Percentiles rank a stretch among this genome's conserved stretches.
These are phyloP conservation scores for Gamarada debralockiae DNA, from an alignment of 495 filamentous ascomycete species.

Conservation along the genomic window DNA sequence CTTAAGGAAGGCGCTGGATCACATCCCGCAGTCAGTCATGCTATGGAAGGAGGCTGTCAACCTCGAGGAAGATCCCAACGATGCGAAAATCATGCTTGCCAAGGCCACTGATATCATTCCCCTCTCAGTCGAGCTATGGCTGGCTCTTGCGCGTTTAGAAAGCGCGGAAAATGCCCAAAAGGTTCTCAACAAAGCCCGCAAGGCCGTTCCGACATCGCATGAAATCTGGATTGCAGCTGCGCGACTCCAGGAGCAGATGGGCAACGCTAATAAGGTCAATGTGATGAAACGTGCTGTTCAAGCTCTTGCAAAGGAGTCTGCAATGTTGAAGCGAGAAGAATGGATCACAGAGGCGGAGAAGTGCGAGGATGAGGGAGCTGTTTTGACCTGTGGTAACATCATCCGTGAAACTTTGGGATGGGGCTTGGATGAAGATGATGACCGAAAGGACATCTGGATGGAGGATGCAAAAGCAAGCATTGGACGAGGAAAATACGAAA, in stretches of 20 bases:
- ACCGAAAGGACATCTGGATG: constrained; percentile 91
- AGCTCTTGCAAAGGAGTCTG: constrained; percentile 83
- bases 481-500: constrained; percentile 75
- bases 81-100: constrained; percentile 81
- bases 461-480: constrained; percentile 83
- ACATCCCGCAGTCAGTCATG: constrained; percentile 85
- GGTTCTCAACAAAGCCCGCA: constrained; percentile 92
- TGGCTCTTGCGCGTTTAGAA: constrained; percentile 87
- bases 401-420: constrained; percentile 91
- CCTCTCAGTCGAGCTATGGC: constrained; percentile 88
- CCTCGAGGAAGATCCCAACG: constrained; percentile 80
- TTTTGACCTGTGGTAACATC: constrained; percentile 82
- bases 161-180: constrained; percentile 85
- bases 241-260: constrained; percentile 84
- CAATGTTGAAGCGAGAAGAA: constrained; percentile 94
- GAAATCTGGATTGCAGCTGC: constrained; percentile 96
- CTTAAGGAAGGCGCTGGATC: constrained; percentile 79
- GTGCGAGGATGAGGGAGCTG: constrained; percentile 88
- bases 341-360: constrained; percentile 95
- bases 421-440: constrained; percentile 93
- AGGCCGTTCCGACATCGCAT: constrained; percentile 84
- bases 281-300: constrained; percentile 94
- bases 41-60: constrained; percentile 99
- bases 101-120: constrained; percentile 95
- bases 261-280: constrained; percentile 58